Evolutionary conservation across 352 stramenopile genomes (phyloP), one percentile per base, ranked within the genome.

Genomic region (Phytophthora tubulina): DNA sequence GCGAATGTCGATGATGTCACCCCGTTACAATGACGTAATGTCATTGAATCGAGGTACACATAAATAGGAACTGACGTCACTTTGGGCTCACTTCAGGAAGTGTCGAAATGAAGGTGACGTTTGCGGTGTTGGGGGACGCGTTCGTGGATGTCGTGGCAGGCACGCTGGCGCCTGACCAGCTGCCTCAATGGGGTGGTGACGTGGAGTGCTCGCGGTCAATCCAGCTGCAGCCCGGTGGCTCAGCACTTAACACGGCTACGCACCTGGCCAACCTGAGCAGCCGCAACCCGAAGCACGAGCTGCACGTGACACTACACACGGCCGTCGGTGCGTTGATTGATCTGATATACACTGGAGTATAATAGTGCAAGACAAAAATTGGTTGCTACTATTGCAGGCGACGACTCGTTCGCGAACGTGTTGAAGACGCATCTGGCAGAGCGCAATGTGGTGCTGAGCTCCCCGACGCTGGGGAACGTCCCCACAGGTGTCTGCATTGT

Each of bases 401-500:
- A 73, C 35, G 81, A 84, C 44, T 75, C 65, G 62, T 84, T 88
- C 10, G 78, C 69, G 10, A 61, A 79, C 9, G 70, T 86, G 65
- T 46, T 91, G 39, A 84, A 76, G 65, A 72, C 76, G 35, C 76
- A 95, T 60, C 32, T 95, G 59, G 50, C 11, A 10, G 54, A 75
- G 21, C 74, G 75, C 21, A 55, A 68, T 0, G 73, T 95, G 15
- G 36, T 48, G 21, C 57, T 93, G 44, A 81, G 75, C 68, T 91
- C 84, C 0, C 81, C 82, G 6, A 59, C 42, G 27, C 55, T 92
- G 7, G 56, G 61, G 2, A 60, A 64, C 17, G 67, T 76, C 11
- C 83, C 84, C 15, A 96, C 89, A 21, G 89, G 85, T 30, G 84
- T 94, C 42, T 94, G 89, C 77, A 93, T 94, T 65, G 86, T 94